Evolutionary conservation across 129 eudicot genomes (phyloP), one percentile per base, ranked within the genome.

Genomic region (Smallanthus sonchifolius): DNA sequence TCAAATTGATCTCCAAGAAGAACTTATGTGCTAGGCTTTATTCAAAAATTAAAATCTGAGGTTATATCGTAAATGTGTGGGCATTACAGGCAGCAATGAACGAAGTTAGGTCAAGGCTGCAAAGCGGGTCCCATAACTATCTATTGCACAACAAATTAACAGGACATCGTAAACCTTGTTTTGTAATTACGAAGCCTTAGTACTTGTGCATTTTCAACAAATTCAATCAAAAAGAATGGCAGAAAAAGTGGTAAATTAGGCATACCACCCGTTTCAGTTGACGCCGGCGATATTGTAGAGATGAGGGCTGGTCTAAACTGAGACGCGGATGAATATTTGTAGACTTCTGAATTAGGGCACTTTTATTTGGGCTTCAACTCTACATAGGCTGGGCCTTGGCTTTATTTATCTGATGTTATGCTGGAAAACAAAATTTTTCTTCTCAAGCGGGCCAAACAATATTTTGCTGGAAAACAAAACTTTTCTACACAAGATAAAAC

Each of bases 11-110:
- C 30, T 24, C 30, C 30, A 24, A 1, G 30, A 24, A 24, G 30
- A 39, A 39, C 7, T 0, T 39, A 39, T 6, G 44, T 24, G 30
- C 30, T 24, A 24, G 30, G 30, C 1, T 24, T 7, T 16, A 2
- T 9, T 42, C 7, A 11, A 43, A 10, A 54, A 72, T 17, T 3
- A 30, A 73, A 54, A 55, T 2, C 24, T 5, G 40, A 36, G 1
- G 15, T 17, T 3, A 20, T 37, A 56, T 20, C 8, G 2, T 9
- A 2, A 70, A 30, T 79, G 83, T 79, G 67, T 40, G 83, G 83
- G 83, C 32, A 2, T 15, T 64, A 79, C 83, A 79, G 83, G 83
- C 83, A 79, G 83, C 83, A 72, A 79, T 72, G 74, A 79, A 65
- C 51, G 30, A 67, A 2, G 20, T 28, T 51, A 32, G 42, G 64